Percentiles rank a stretch among this genome's conserved stretches.
Evolutionary conservation across 768 basidiomycete species (phyloP).

Genomic region (Cystofilobasidium capitatum): DNA sequence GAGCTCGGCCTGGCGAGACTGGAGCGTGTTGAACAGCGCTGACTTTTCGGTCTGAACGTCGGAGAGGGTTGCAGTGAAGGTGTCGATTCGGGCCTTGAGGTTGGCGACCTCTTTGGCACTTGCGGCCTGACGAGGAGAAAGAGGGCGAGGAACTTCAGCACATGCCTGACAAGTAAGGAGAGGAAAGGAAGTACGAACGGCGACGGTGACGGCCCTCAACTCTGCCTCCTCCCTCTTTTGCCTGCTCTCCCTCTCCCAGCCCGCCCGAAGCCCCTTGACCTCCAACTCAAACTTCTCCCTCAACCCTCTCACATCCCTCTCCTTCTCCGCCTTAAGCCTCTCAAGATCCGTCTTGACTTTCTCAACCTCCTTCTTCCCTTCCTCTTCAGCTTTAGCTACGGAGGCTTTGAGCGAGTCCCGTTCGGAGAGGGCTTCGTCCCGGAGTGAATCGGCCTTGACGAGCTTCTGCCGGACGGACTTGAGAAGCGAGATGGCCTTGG

Average conservation of each 20-base stretch:
- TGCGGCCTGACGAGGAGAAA: conserved; percentile 47
- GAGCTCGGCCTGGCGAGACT: conserved; percentile 77
- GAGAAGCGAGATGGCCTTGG: conserved; percentile 80
- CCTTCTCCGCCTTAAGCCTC: conserved; percentile 46
- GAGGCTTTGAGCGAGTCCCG: conserved; percentile 13
- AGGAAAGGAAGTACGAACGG: conserved; percentile 4
- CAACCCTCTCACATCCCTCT: conserved; percentile 44
- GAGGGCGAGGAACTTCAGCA: background rate
- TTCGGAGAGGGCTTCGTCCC: conserved; percentile 53
- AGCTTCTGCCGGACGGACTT: conserved; percentile 94
- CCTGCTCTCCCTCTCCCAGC: conserved; percentile 63
- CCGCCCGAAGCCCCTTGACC: conserved; percentile 50
- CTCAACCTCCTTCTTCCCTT: conserved; percentile 46
- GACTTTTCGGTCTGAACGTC: conserved; percentile 66
- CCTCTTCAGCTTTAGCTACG: conserved; percentile 40
- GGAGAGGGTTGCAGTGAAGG: conserved; percentile 62
- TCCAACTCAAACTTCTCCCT: conserved; percentile 58
- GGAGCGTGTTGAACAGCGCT: conserved; percentile 71
- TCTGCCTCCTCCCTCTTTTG: conserved; percentile 63
- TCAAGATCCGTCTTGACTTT: conserved; percentile 31
- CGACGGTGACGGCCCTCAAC: conserved; percentile 54
- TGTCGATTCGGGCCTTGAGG: conserved; percentile 52
- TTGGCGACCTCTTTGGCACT: conserved; percentile 58
- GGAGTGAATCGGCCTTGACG: conserved; percentile 92
- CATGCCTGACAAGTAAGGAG: too few species aligned